A percentile compares a stretch with the other conserved stretches of the same genome.
Conservation (phyloP, 345 rosid genomes). For the Moricandia moricandioides region DNA sequence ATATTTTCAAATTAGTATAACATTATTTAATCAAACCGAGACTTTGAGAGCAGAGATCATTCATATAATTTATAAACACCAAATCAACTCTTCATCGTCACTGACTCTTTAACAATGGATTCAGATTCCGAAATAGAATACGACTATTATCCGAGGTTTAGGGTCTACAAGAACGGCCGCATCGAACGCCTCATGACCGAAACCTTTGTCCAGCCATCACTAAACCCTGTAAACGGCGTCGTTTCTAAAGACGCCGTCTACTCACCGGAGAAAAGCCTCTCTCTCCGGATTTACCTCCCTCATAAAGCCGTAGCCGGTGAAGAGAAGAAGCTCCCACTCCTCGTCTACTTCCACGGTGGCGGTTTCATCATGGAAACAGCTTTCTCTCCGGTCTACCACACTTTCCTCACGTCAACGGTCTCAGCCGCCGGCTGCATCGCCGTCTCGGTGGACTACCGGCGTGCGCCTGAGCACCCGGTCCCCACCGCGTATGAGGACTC, state of each 20-base stretch:
- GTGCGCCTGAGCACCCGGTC: constrained; percentile 48
- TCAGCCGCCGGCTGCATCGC: constrained; percentile 38
- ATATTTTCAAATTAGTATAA: too few relatives aligned
- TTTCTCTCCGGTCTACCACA: constrained; percentile 31
- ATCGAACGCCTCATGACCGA: background rate
- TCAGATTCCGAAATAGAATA: background rate
- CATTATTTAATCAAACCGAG: too few relatives aligned
- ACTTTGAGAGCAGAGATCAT: background rate
- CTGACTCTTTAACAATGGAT: background rate
- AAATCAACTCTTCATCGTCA: background rate
- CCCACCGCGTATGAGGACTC: constrained; percentile 50
- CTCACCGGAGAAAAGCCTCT: background rate
- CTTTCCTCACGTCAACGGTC: constrained; percentile 30
- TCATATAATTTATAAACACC: background rate
- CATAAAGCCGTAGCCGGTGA: background rate
- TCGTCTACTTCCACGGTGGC: constrained; percentile 56
- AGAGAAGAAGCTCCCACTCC: constrained; percentile 37
- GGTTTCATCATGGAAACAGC: constrained; percentile 43
- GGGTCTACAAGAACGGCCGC: background rate
- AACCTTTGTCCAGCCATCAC: background rate
- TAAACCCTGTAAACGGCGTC: background rate
- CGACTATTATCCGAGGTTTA: background rate
- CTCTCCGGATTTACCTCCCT: background rate
- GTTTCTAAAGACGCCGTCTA: background rate
- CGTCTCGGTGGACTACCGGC: constrained; percentile 45